Evolutionary conservation across 306 rosid genomes (phyloP), one percentile per base, ranked within the genome.

Genomic region (Vigna reflexopilosa): DNA sequence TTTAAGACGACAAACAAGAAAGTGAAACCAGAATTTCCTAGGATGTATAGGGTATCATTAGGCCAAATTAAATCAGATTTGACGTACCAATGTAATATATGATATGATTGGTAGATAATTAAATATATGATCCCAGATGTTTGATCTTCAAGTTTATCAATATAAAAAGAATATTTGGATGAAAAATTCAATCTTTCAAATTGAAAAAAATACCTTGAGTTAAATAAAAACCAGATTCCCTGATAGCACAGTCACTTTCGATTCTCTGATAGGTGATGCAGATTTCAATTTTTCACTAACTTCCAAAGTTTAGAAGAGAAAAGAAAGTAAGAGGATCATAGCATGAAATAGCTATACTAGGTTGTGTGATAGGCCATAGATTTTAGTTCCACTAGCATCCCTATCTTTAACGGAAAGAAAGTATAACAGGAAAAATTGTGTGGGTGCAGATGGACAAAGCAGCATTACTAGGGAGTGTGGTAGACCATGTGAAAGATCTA

Each of bases 391-490:
- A 42, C 32, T 36, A 64, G 55, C 49, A 49, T 62, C 42, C 14
- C 4, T 9, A 48, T 17, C 66, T 61, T 61, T 16, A 50, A 24
- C 13, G 48, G 28, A 47, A 36, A 77, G 67, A 67, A 36, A 54
- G 36, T 58, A 38, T 7, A 54, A 54, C 28, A 0, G 61, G 30
- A 19, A 65, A 73, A 56, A 1, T 9, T 67, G 2, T 82, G 73
- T 71, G 82, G 38, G 16, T 85, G 84, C 84, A 94, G 97, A 91
- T 94, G 98, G 97, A 94, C 89, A 94, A 94, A 71, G 98, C 98
- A 56, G 94, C 98, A 40, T 81, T 94, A 45, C 67, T 94, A 54
- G 97, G 98, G 66, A 91, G 96, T 44, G 98, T 86, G 55, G 89
- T 94, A 45, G 96, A 94, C 22, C 90, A 90, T 13, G 97, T 94